Conservation (phyloP, 2,329 filamentous ascomycete species). For the Ascochyta koolunga region DNA sequence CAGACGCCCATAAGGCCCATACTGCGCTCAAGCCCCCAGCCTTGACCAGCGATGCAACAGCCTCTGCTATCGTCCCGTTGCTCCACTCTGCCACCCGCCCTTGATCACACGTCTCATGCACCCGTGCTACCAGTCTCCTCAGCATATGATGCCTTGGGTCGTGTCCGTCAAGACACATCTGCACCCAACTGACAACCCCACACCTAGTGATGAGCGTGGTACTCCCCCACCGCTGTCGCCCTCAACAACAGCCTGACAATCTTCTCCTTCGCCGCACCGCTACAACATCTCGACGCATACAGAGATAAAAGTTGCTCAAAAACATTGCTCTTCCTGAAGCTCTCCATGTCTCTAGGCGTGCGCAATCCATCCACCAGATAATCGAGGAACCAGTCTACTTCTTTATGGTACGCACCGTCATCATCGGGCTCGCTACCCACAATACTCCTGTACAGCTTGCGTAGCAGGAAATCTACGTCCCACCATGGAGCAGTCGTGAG, state of each 20-base stretch:
- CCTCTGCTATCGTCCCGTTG: conserved; percentile 41
- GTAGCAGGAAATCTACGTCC: conserved; percentile 63
- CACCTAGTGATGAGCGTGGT: conserved; percentile 81
- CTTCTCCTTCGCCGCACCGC: conserved; percentile 64
- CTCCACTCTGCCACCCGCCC: conserved; percentile 73
- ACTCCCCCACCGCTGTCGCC: conserved; percentile 73
- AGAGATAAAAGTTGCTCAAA: conserved; percentile 78
- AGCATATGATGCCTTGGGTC: conserved; percentile 59
- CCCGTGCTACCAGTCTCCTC: conserved; percentile 61
- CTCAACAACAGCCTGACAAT: conserved; percentile 68
- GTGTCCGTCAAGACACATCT: conserved; percentile 60
- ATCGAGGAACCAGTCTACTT: conserved; percentile 75
- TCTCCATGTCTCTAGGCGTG: conserved; percentile 63
- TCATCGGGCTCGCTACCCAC: conserved; percentile 77
- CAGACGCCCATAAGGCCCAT: background rate
- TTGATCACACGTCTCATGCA: conserved; percentile 71
- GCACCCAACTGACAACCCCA: conserved; percentile 76
- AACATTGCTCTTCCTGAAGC: conserved; percentile 66
- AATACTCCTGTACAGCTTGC: conserved; percentile 70
- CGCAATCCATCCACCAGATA: conserved; percentile 73
- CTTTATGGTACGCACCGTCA: conserved; percentile 71
- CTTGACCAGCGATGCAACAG: conserved; percentile 17
- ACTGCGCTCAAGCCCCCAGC: conserved; percentile 6
- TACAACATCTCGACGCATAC: conserved; percentile 70
- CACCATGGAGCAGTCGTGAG: conserved; percentile 79